Conservation (phyloP, 805 yeast genomes). For the Wickerhamiella bombiphila region DNA sequence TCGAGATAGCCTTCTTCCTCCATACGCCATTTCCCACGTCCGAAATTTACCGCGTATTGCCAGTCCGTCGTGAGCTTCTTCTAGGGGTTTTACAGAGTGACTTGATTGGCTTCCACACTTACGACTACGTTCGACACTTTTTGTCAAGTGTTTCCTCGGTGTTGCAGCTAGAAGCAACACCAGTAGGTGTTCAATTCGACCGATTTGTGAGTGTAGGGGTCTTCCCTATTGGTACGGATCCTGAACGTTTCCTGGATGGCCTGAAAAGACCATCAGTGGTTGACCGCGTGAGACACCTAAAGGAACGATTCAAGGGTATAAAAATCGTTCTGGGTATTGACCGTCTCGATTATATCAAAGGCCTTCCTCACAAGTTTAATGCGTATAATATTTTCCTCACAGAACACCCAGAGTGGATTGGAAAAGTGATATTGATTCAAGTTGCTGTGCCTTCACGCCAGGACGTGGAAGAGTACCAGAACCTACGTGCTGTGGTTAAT, state of each 20-base stretch:
- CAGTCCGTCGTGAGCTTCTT: slow-evolving; percentile 84
- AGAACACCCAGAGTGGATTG: slow-evolving; percentile 96
- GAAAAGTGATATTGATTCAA: slow-evolving; percentile 88
- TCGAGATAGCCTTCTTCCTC: slow-evolving; percentile 79
- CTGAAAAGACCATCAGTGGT: slow-evolving; percentile 48
- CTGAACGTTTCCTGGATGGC: slow-evolving; percentile 76
- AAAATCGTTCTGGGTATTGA: slow-evolving; percentile 95
- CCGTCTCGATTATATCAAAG: slow-evolving; percentile 90
- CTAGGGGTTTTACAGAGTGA: slow-evolving; percentile 89
- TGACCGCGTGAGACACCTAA: slow-evolving; percentile 48
- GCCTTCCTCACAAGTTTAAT: slow-evolving; percentile 93
- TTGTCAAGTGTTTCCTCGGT: slow-evolving; percentile 77
- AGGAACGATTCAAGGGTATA: slow-evolving; percentile 52
- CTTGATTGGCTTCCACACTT: slow-evolving; percentile 95
- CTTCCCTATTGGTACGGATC: slow-evolving; percentile 98
- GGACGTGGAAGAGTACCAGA: slow-evolving; percentile 95
- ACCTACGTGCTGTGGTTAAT: slow-evolving; percentile 81
- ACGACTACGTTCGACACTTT: slow-evolving; percentile 95
- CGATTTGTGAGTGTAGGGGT: slow-evolving; percentile 81
- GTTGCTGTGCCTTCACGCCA: slow-evolving; percentile 97
- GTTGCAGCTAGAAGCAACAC: slow-evolving; percentile 66
- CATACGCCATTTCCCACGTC: slow-evolving; percentile 98
- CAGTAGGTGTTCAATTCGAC: slow-evolving; percentile 78
- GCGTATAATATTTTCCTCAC: slow-evolving; percentile 86
- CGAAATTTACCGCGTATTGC: slow-evolving; percentile 88